Evolutionary conservation across 306 rosid genomes (phyloP), one percentile per base, ranked within the genome.

Genomic region (Acacia crassicarpa): DNA sequence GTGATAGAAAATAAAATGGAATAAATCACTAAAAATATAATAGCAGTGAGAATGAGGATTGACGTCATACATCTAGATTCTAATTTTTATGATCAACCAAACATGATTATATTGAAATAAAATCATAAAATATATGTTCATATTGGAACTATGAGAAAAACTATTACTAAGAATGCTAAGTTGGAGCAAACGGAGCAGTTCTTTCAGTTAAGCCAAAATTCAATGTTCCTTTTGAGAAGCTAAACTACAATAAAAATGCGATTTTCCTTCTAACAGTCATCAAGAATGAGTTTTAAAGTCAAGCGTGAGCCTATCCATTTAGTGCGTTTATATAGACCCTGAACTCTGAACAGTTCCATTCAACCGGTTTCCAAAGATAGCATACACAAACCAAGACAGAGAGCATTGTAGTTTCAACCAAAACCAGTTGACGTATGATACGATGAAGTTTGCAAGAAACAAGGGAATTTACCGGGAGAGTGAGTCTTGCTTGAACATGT

Each of bases 401-500:
- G 16, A 51, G 19, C 6, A 54, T 6, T 22, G 14, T 17, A 15
- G n/a, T 22, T 51, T 51, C 35, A 49, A 46, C 13, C 44, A 43
- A 65, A 20, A 74, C 6, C 54, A 22, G 38, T 12, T 10, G n/a
- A 25, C 17, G 22, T 9, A 22, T 45, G 53, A 44, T 3, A 25
- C 1, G 5, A 22, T 40, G 49, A 41, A 22, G 22, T 72, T 33
- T 19, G 11, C 15, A 14, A 70, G 40, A 54, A 49, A 53, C n/a
- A 27, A 48, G 33, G 32, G 22, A 62, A 8, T 76, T 61, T 63
- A 95, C 98, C 97, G 92, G n/a, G 78, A 89, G 72, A 90, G 86
- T 80, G 99, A 91, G 71, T 95, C 94, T 81, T 85, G 93, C 48
- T 87, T 91, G 86, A 95, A 95, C 88, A 95, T 84, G 61, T 89